Evolutionary conservation across 2,329 filamentous ascomycete species (phyloP).

Genomic region (Xylariaceae sp.): DNA sequence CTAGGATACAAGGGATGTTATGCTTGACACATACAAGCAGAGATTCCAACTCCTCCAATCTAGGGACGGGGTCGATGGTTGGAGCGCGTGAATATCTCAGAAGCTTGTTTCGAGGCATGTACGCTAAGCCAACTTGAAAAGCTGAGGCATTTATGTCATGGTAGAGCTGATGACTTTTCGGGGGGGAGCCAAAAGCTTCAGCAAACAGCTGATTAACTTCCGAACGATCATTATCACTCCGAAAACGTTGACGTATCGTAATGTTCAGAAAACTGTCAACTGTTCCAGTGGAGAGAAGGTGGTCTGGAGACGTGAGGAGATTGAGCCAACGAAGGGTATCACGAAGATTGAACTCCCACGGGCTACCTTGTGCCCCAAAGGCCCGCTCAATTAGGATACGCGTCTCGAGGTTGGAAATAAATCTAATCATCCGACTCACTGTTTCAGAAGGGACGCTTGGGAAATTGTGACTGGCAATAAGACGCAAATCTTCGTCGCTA

Average conservation of each 20-base stretch:
- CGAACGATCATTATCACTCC: conserved; percentile 62
- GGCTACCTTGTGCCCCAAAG: conserved; percentile 64
- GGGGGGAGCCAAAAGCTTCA: conserved; percentile 54
- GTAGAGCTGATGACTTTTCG: conserved; percentile 60
- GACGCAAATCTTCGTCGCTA: conserved; percentile 69
- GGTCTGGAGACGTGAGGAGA: conserved; percentile 58
- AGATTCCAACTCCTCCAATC: conserved; percentile 74
- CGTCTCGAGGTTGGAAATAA: conserved; percentile 75
- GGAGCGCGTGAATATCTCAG: conserved; percentile 51
- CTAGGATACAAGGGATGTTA: conserved; percentile 83
- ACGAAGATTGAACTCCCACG: conserved; percentile 94
- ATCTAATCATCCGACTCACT: conserved; percentile 66
- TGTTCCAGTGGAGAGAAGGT: conserved; percentile 56
- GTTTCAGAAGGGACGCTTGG: conserved; percentile 56
- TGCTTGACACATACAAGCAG: conserved; percentile 82
- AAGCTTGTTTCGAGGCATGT: conserved; percentile 58
- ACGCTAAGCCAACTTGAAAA: conserved; percentile 77
- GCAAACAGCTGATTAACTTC: conserved; percentile 64
- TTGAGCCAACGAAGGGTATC: conserved; percentile 87
- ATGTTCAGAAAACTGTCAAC: conserved; percentile 74
- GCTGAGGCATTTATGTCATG: conserved; percentile 62
- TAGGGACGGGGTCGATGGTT: conserved; percentile 46
- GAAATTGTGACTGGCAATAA: conserved; percentile 78
- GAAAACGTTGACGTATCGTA: conserved; percentile 83
- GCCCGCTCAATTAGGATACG: conserved; percentile 58